Conservation (phyloP, 176 grass and related monocot species). For the Eleusine indica region DNA sequence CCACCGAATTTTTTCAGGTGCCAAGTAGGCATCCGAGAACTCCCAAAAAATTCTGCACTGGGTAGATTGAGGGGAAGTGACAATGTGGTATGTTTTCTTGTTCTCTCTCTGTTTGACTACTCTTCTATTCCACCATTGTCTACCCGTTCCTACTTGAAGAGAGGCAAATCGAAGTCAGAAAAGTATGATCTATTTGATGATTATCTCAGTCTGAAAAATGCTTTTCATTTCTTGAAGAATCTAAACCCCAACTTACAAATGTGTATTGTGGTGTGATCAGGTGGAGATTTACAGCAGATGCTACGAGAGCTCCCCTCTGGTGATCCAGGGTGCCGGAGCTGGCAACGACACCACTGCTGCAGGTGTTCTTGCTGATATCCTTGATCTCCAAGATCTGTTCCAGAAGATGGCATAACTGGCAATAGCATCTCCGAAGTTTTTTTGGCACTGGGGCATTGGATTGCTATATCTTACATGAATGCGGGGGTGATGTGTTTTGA, state of each 20-base stretch:
- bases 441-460: not conserved
- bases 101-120: not conserved
- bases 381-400: conserved; percentile 89
- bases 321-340: conserved; percentile 94
- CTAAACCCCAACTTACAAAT: not conserved
- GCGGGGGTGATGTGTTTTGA: not conserved
- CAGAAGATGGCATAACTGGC: conserved; percentile 12
- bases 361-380: conserved; percentile 85
- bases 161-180: not conserved
- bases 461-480: not conserved
- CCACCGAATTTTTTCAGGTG: conserved; percentile 58
- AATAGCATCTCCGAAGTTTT: not conserved
- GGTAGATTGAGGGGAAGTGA: conserved; percentile 96
- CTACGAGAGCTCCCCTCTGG: conserved; percentile 80
- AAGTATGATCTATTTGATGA: not conserved
- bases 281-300: conserved; percentile 96
- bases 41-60: conserved; percentile 82
- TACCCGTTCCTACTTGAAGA: not conserved
- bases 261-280: conserved; percentile 28
- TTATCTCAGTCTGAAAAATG: not conserved
- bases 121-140: not conserved
- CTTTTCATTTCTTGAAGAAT: not conserved
- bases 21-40: conserved; percentile 75
- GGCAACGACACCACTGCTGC: conserved; percentile 89
- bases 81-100: conserved; percentile 73